Evolutionary conservation across 2,329 filamentous ascomycete genomes (phyloP).

Genomic region (Colletotrichum somersetense): DNA sequence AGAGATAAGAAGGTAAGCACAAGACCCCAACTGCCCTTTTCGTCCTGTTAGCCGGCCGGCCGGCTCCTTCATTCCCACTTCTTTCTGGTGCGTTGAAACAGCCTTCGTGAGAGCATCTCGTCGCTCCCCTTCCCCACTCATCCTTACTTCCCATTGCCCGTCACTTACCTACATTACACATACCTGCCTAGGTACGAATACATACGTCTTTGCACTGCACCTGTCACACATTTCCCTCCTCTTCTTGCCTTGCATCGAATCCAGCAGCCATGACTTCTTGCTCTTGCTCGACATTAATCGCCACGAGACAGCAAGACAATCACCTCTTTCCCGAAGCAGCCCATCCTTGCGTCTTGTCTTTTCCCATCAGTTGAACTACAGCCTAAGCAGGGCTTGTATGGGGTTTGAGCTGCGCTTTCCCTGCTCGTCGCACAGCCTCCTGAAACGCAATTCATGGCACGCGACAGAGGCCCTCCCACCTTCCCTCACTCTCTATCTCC

Average conservation of each 20-base stretch:
- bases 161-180: neutral
- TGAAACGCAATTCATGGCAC: constrained; percentile 36
- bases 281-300: neutral
- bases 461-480: neutral
- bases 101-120: constrained; percentile 35
- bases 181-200: too few relatives aligned
- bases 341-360: neutral
- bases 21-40: constrained; percentile 12
- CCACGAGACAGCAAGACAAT: neutral
- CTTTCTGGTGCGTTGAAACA: constrained; percentile 29
- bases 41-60: neutral
- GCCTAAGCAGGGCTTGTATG: constrained; percentile 7
- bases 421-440: constrained; percentile 13
- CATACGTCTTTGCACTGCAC: constrained; percentile 9
- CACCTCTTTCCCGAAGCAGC: too few relatives aligned
- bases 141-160: neutral
- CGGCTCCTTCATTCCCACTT: constrained; percentile 28
- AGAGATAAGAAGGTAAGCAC: constrained; percentile 1
- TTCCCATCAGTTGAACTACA: neutral
- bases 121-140: neutral
- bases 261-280: neutral
- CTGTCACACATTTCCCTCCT: constrained; percentile 10
- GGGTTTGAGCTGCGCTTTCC: neutral
- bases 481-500: neutral
- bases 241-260: neutral